Evolutionary conservation across 352 stramenopile genomes (phyloP).

Genomic region (Thraustotheca clavata): DNA sequence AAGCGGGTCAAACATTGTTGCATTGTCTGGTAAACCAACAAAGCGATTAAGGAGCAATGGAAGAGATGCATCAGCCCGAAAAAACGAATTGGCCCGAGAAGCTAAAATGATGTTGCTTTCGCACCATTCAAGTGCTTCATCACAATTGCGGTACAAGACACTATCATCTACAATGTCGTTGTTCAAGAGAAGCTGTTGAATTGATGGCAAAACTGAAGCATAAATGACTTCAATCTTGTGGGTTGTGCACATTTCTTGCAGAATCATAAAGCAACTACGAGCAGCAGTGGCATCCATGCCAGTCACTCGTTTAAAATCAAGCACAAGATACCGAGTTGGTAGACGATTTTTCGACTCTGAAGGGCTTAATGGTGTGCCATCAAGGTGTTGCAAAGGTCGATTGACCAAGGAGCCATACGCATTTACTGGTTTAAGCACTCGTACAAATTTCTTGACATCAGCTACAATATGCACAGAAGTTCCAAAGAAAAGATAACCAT

Average conservation of each 20-base stretch:
- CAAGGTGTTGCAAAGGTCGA: constrained; percentile 43
- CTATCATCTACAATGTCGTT: constrained; percentile 66
- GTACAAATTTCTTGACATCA: constrained; percentile 68
- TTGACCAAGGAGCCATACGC: constrained; percentile 34
- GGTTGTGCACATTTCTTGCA: constrained; percentile 69
- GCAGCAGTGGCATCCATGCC: constrained; percentile 84
- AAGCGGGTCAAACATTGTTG: constrained; percentile 49
- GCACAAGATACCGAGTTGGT: constrained; percentile 78
- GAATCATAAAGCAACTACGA: constrained; percentile 73
- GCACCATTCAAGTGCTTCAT: constrained; percentile 67
- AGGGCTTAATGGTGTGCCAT: constrained; percentile 39
- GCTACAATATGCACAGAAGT: constrained; percentile 75
- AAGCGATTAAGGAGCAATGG: constrained; percentile 65
- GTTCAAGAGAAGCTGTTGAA: constrained; percentile 46
- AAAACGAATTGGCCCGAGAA: constrained; percentile 25
- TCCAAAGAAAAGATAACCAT: constrained; percentile 82
- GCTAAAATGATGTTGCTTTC: constrained; percentile 42
- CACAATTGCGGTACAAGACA: constrained; percentile 59
- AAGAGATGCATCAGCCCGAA: constrained; percentile 42
- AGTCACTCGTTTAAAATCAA: constrained; percentile 82
- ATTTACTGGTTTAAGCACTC: constrained; percentile 36
- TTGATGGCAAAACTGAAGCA: constrained; percentile 56
- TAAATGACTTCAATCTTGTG: constrained; percentile 63
- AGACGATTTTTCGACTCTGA: constrained; percentile 34
- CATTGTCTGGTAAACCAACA: constrained; percentile 65